Percentiles rank a stretch among this genome's conserved stretches.
Conservation (phyloP, 805 yeast species). For the Lachancea waltii region DNA sequence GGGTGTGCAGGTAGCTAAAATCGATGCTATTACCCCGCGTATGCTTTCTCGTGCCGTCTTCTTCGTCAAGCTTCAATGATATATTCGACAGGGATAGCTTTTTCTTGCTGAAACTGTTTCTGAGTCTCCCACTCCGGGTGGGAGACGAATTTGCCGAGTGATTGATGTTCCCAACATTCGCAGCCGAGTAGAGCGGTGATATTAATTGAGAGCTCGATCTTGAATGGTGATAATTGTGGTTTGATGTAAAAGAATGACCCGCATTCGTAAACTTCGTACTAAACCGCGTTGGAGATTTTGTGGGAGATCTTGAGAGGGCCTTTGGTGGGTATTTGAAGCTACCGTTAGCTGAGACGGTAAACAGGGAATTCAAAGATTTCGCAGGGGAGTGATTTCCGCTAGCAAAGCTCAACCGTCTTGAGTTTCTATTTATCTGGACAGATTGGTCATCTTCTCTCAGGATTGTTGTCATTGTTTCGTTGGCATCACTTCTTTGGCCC, state of each 20-base stretch:
- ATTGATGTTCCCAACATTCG: constrained; percentile 3
- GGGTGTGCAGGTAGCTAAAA: constrained; percentile 27
- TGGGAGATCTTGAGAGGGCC: not conserved
- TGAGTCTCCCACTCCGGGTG: constrained; percentile 21
- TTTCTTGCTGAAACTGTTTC: constrained; percentile 26
- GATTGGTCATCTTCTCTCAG: constrained; percentile 21
- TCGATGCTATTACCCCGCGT: constrained; percentile 27
- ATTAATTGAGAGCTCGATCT: constrained; percentile 22
- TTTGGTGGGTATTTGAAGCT: constrained; percentile 1
- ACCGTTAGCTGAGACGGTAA: constrained; percentile 11
- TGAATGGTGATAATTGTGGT: constrained; percentile 11
- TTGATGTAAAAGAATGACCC: constrained; percentile 1
- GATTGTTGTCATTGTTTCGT: constrained; percentile 19
- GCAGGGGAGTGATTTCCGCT: constrained; percentile 30
- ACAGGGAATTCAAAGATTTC: constrained; percentile 28
- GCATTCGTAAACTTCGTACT: constrained; percentile 7
- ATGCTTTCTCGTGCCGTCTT: constrained; percentile 9
- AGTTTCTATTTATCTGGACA: constrained; percentile 11
- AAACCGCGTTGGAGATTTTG: constrained; percentile 5
- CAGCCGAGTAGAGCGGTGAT: constrained; percentile 4
- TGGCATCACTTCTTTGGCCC: constrained; percentile 11
- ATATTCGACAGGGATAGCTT: constrained; percentile 29
- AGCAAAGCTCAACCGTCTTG: constrained; percentile 15
- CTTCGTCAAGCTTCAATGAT: constrained; percentile 19
- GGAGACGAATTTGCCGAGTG: constrained; percentile 27